Evolutionary conservation across 2,329 filamentous ascomycete genomes (phyloP), one percentile per base, ranked within the genome.

Genomic region (Calycina marina): DNA sequence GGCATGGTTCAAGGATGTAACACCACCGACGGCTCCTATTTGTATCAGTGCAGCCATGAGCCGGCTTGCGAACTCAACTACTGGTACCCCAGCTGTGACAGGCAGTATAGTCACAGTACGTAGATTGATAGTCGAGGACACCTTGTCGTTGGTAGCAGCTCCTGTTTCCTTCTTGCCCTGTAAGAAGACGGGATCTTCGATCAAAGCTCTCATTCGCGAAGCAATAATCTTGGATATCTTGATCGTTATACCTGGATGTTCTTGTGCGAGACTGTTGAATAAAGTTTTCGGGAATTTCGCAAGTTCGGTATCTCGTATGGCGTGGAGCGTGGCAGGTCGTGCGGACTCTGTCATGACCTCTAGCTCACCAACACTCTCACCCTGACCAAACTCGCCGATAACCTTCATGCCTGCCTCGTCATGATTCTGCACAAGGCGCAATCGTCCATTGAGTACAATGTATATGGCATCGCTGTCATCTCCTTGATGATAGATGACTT

Each of bases 181-280:
- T 24, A 77, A 67, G 20, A 72, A 68, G 11, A 82, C 59, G 2
- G 84, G 81, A 46, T 86, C 78, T 45, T 96, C 84, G 13, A 96
- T 72, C 24, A 94, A 59, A 25, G 82, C 72, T 39, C 88, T 69
- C 90, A 98, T 96, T 3, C 90, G 75, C 20, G 86, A 85, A 0
- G 90, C 90, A 47, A 98, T 94, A 45, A 98, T 90, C 56, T 96
- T 98, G 2, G 90, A 96, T 16, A 98, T 93, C 56, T 96, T 94
- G 55, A 98, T 96, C 0, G 90, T 96, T 49, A 98, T 98, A 26
- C 85, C 92, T 4, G 90, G 90, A 50, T 98, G 90, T 50, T 98
- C 90, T 51, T 93, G 79, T 1, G 90, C 90, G 32, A 98, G 69
- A 50, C 90, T 98, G 62, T 98, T 98, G 64, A 98, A 98, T 1